These are phyloP conservation scores for Linnemannia schmuckeri DNA, from an alignment of 192 early-diverging fungal species.

Conservation along the genomic window DNA sequence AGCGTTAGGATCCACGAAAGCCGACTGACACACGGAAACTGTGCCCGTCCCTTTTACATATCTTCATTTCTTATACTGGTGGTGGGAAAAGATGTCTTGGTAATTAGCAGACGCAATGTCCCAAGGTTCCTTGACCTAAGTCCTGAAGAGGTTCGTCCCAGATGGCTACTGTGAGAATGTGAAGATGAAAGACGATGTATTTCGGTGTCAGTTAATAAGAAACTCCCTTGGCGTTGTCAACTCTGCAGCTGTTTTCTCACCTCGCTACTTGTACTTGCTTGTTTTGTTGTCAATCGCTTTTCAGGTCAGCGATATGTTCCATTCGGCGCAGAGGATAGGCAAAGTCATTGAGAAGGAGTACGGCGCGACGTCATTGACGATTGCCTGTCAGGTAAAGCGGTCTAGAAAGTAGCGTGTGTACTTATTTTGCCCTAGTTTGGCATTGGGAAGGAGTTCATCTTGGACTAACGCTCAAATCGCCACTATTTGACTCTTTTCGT, in stretches of 20 bases:
- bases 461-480: not conserved
- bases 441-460: not conserved
- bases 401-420: too few relatives aligned
- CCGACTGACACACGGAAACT: not conserved
- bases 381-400: conserved; percentile 77
- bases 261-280: not conserved
- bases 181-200: not conserved
- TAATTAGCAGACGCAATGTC: conserved; percentile 77
- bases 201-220: too few relatives aligned
- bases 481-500: not conserved
- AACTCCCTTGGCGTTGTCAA: too few relatives aligned
- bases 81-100: conserved; percentile 79
- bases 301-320: conserved; percentile 79
- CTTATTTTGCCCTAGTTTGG: not conserved
- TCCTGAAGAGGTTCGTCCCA: conserved; percentile 72
- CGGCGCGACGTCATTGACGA: conserved; percentile 77
- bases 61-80: not conserved
- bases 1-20: not conserved
- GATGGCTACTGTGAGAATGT: not conserved
- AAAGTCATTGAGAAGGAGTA: conserved; percentile 81
- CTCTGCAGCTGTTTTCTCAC: not conserved
- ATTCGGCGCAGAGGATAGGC: conserved; percentile 83
- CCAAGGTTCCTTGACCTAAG: conserved; percentile 83
- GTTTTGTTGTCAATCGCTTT: not conserved
- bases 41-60: too few relatives aligned